Percentiles rank a stretch among this genome's conserved stretches.
phyloP scores from a whole-genome alignment of 129 eudicot species.

The Centaurea solstitialis region DNA sequence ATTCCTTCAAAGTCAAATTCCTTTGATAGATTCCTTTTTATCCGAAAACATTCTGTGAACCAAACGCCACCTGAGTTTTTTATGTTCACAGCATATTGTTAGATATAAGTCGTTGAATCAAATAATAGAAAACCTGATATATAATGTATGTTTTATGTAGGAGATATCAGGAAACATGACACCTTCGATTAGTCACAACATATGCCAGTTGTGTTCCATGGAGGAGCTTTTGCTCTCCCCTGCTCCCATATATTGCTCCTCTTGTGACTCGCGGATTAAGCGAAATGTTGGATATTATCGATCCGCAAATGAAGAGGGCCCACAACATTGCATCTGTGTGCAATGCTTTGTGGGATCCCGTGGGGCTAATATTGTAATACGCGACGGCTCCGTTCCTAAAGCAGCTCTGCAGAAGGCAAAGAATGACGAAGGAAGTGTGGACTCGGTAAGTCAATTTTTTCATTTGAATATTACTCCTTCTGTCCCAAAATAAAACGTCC shows the following conservation, averaged over 20 bases:
- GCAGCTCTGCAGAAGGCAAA: constrained; percentile 32
- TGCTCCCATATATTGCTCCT: constrained; percentile 60
- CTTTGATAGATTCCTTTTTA: too few species aligned
- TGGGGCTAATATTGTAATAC: constrained; percentile 32
- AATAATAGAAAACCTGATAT: constrained; percentile 8
- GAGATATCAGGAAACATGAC: constrained; percentile 16
- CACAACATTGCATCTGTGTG: constrained; percentile 41
- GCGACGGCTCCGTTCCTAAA: constrained; percentile 51
- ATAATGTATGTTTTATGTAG: constrained; percentile 18
- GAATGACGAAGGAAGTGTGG: constrained; percentile 41
- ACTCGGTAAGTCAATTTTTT: constrained; percentile 50
- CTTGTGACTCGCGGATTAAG: constrained; percentile 53
- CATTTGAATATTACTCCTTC: neutral
- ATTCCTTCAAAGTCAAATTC: too few species aligned
- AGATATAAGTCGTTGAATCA: constrained; percentile 1
- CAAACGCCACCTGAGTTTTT: too few species aligned
- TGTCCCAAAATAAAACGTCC: neutral
- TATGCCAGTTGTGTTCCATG: constrained; percentile 63
- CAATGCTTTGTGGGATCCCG: constrained; percentile 45
- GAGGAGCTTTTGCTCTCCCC: constrained; percentile 46
- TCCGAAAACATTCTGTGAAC: too few species aligned
- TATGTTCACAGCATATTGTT: neutral
- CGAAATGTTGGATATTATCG: constrained; percentile 41
- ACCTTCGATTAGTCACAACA: constrained; percentile 24
- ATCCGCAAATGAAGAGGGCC: constrained; percentile 20